Base-by-base conservation (phyloP, 225 moss, liverwort and hornwort genomes). In the Physcomitrium patens region DNA sequence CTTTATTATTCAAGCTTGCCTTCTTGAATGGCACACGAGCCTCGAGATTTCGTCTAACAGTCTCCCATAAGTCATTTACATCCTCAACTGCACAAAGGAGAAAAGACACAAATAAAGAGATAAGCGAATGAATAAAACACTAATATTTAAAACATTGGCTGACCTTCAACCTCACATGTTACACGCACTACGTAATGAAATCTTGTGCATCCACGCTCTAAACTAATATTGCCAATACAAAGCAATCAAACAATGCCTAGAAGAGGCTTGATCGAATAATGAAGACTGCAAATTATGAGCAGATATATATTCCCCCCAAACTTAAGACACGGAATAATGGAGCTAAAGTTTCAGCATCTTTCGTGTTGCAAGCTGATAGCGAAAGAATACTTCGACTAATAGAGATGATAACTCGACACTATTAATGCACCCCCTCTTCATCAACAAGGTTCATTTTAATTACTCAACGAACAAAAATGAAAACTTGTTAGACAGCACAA, bases 1-100 rank as follows among this genome's bases (percentile, higher is more conserved):
- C 93, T 79, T 99, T 99, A 77, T 91, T 99, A 62, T 93, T 93
- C 71, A 99, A 80, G 75, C 84, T 87, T 43, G 91, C 93, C 76
- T 91, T 90, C 80, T 84, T 95, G 82, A 93, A 99, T 26, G 99
- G 95, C 60, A 92, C 87, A 7, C 90, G 95, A 54, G 82, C 86
- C 77, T 95, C 95, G 37, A 99, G 93, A 26, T 83, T 84, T 75
- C 90, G 93, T 81, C 85, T 80, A 56, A 99, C 69, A 81, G 76
- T 48, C 18, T 91, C 91, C 99, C 99, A 99, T 64, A 95, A 72
- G 63, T 95, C 90, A 75, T 90, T 89, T 43, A 99, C 91, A 83
- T 99, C 99, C 78, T 99, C 95, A 80, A 99, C 95, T 93, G 93
- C 93, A 79, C 46, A 76, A 13, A 20, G 28, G 65, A 8, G 46